Evolutionary conservation across 1,139 yeast species (phyloP).

Genomic region (Blastobotrys ciferrii): DNA sequence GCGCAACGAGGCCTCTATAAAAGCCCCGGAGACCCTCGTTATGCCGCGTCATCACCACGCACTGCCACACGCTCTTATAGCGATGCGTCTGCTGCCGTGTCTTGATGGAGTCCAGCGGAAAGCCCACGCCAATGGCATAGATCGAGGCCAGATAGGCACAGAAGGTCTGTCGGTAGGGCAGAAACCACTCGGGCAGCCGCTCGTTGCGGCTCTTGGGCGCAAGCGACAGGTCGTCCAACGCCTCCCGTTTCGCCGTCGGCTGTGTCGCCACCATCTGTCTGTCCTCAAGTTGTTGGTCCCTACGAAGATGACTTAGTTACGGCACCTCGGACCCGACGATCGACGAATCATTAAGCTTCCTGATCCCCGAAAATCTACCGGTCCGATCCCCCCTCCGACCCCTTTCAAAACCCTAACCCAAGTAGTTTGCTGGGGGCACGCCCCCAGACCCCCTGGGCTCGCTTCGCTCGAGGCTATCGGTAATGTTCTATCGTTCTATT

Average conservation of each 20-base stretch:
- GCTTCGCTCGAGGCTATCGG: no score
- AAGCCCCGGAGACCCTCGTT: conserved; percentile 71
- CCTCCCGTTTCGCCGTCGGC: conserved; percentile 8
- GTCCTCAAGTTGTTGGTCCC: background rate
- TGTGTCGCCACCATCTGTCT: background rate
- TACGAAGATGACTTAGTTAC: background rate
- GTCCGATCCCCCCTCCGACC: background rate
- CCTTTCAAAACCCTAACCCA: no score
- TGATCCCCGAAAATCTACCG: background rate
- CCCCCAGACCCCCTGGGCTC: no score
- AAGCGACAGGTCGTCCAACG: conserved; percentile 13
- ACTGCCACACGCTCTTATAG: conserved; percentile 56
- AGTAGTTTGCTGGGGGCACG: no score
- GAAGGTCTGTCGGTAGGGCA: conserved; percentile 58
- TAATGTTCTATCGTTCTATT: background rate
- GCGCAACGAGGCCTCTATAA: conserved; percentile 59
- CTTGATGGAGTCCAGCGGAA: conserved; percentile 81
- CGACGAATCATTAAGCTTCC: no score
- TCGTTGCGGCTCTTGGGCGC: conserved; percentile 10
- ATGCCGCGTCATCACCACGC: conserved; percentile 54
- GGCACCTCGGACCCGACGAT: background rate
- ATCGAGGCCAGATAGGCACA: conserved; percentile 64
- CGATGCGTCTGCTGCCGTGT: conserved; percentile 81
- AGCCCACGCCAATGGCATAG: conserved; percentile 69
- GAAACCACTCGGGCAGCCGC: conserved; percentile 48